phyloP scores from a whole-genome alignment of 345 rosid genomes.

The Ailanthus altissimus region DNA sequence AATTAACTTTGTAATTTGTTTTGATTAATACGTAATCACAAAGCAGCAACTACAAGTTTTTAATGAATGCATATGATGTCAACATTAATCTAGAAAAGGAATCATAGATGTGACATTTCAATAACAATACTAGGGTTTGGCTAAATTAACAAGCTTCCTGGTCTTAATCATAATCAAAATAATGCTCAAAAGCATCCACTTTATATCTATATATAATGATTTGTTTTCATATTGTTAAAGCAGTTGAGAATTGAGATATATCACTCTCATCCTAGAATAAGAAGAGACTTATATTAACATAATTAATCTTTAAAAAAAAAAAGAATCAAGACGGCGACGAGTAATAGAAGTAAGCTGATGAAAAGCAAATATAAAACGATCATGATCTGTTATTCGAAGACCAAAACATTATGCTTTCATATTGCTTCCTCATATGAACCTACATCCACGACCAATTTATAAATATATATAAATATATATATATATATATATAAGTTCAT shows the following conservation, averaged over 20 bases:
- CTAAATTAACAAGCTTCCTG: too few relatives aligned
- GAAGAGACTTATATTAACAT: not conserved
- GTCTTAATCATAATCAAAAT: not conserved
- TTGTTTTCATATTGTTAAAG: too few relatives aligned
- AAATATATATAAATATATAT: not conserved
- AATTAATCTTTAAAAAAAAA: too few relatives aligned
- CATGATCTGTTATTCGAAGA: not conserved
- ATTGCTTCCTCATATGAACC: not conserved
- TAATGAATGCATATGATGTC: conserved; percentile 32
- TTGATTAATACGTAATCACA: not conserved
- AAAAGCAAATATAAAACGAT: not conserved
- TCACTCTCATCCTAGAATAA: too few relatives aligned
- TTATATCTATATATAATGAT: too few relatives aligned
- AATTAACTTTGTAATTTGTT: conserved; percentile 3
- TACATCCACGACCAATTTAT: too few relatives aligned
- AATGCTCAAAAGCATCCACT: not conserved
- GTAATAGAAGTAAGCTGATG: not conserved
- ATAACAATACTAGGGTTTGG: not conserved
- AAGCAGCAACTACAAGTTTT: conserved; percentile 9
- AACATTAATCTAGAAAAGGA: conserved; percentile 42
- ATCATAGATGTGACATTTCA: conserved; percentile 24
- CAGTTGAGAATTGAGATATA: too few relatives aligned
- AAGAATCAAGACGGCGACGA: not conserved
- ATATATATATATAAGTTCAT: not conserved
- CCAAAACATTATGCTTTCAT: conserved; percentile 9